phyloP scores from a whole-genome alignment of 73 alveolate genomes.

The Paramecium biaurelia region DNA sequence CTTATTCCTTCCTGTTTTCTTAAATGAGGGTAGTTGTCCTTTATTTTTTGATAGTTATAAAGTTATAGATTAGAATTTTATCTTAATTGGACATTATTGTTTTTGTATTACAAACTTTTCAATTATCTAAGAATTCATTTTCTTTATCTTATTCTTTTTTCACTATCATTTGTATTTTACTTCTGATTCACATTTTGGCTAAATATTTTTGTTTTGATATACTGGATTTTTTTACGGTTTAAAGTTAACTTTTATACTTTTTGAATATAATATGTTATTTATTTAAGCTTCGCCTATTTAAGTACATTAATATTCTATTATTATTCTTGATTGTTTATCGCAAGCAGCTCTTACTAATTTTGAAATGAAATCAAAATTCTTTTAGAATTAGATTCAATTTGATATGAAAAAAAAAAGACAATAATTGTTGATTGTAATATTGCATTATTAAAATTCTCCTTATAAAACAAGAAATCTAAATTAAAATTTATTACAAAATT shows the following conservation, averaged over 20 bases:
- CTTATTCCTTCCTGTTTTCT: neutral
- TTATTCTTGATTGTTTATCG: neutral
- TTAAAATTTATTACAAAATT: too few relatives aligned
- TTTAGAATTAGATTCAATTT: neutral
- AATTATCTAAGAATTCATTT: too few relatives aligned
- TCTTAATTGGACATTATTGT: too few relatives aligned
- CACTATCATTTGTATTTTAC: neutral
- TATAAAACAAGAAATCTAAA: too few relatives aligned
- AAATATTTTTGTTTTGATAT: neutral
- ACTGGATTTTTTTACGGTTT: neutral
- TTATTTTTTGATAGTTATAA: too few relatives aligned
- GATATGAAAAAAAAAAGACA: too few relatives aligned
- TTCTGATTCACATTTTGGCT: neutral
- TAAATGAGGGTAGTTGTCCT: too few relatives aligned
- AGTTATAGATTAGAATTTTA: too few relatives aligned
- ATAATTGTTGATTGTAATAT: too few relatives aligned
- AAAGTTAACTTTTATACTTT: neutral
- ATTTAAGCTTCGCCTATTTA: neutral
- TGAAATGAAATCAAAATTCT: neutral
- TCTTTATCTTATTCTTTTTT: neutral
- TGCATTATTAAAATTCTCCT: too few relatives aligned
- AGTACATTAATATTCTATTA: neutral
- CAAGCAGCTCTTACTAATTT: neutral
- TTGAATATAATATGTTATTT: neutral
- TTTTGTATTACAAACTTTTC: too few relatives aligned